Evolutionary conservation across 768 basidiomycete species (phyloP), one percentile per base, ranked within the genome.

Genomic region (Tulasnella sp.): DNA sequence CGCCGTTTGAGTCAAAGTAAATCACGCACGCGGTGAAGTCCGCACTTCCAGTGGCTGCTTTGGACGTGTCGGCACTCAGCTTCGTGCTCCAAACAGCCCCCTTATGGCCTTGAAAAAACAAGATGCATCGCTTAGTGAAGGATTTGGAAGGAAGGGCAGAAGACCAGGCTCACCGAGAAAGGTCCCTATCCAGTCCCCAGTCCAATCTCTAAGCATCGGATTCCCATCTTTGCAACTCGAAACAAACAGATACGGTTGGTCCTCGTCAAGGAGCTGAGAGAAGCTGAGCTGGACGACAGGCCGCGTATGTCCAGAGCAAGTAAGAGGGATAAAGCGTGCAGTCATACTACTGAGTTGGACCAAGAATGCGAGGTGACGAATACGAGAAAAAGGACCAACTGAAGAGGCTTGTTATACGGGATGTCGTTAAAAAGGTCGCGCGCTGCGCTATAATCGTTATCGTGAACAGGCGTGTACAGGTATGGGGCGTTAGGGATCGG

Each of bases 141-240:
- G n/a, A 4, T 37, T n/a, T 48, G 42, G 25, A 27, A 29, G 23
- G 21, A 32, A 29, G 3, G 15, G 21, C 31, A 9, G 27, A 41
- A n/a, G 36, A 43, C 3, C 35, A 63, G 36, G 63, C 66, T 58
- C 45, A 69, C 70, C 72, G 4, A 72, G 62, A 61, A 75, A 75
- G 0, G 74, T 74, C 35, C 96, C 96, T 67, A 96, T 87, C 96
- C 96, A 99, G 70, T 99, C 96, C 32, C 94, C 94, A 55, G 89
- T 87, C 93, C 93, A 94, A 66, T 91, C 86, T 66, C 91, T 81
- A 63, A 96, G 73, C 89, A 94, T 93, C 42, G 91, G 93, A 65
- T 91, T 97, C 32, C 96, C 96, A 76, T 98, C 96, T 72, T 98
- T 99, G 75, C 96, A 98, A 64, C 87, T 86, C 57, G 93, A 97